Percentiles rank a stretch among this genome's conserved stretches.
Conservation (phyloP, 805 yeast genomes). For the Hermanozyma aechmeae region DNA sequence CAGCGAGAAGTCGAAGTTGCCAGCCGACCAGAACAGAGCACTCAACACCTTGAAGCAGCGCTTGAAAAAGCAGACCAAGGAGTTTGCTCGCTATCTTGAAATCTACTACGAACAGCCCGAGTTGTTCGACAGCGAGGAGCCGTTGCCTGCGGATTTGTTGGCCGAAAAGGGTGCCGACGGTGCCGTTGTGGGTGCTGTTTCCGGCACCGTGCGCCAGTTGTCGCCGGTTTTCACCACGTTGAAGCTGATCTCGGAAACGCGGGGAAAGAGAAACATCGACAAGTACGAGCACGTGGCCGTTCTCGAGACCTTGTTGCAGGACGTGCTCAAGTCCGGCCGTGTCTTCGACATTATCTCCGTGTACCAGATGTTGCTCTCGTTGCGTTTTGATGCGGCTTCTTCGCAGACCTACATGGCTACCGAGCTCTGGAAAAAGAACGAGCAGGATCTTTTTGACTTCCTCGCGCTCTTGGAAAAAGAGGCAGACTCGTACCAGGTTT, state of each 20-base stretch:
- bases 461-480: conserved; percentile 63
- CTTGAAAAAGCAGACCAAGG: conserved; percentile 70
- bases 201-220: conserved; percentile 29
- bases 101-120: conserved; percentile 64
- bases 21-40: conserved; percentile 76
- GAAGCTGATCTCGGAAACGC: conserved; percentile 68
- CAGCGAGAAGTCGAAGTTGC: conserved; percentile 61
- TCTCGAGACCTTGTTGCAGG: conserved; percentile 52
- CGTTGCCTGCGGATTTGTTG: conserved; percentile 17
- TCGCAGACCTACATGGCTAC: conserved; percentile 65
- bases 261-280: conserved; percentile 95
- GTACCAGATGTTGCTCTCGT: conserved; percentile 73
- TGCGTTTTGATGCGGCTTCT: conserved; percentile 75
- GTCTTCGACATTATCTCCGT: conserved; percentile 74
- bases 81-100: conserved; percentile 50
- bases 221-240: conserved; percentile 60
- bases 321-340: conserved; percentile 13
- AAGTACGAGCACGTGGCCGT: conserved; percentile 64
- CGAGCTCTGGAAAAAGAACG: conserved; percentile 70
- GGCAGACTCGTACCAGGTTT: conserved; percentile 49
- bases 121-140: conserved; percentile 51
- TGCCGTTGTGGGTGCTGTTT: conserved; percentile 20
- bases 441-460: conserved; percentile 51
- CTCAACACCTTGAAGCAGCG: conserved; percentile 84
- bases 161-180: conserved; percentile 19